phyloP scores from a whole-genome alignment of 2,329 filamentous ascomycete species.

The Epicoccum sorghinum region DNA sequence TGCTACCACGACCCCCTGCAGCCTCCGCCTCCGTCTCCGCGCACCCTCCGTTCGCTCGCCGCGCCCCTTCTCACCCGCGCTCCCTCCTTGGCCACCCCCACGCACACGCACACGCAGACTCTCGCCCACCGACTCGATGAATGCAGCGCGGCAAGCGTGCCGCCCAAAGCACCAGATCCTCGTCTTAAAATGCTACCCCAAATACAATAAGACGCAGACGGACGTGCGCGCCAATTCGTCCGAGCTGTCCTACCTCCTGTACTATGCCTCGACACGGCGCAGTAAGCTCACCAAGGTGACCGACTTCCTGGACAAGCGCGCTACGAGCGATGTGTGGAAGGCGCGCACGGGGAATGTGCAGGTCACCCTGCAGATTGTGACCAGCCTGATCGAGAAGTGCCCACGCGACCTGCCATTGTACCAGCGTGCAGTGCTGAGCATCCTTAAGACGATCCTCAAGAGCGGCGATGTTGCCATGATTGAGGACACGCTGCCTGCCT shows the following conservation, averaged over 20 bases:
- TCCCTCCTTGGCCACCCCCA: not conserved
- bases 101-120: not conserved
- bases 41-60: slow-evolving; percentile 6
- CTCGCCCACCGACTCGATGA: slow-evolving; percentile 49
- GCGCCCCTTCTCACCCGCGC: not conserved
- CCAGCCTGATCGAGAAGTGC: slow-evolving; percentile 89
- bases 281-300: slow-evolving; percentile 97
- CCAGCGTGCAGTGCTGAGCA: slow-evolving; percentile 80
- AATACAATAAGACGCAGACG: slow-evolving; percentile 81
- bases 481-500: slow-evolving; percentile 85
- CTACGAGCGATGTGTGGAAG: slow-evolving; percentile 87
- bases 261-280: slow-evolving; percentile 92
- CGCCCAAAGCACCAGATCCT: slow-evolving; percentile 97
- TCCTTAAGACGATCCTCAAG: slow-evolving; percentile 80
- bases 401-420: slow-evolving; percentile 90
- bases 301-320: slow-evolving; percentile 92
- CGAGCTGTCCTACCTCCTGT: slow-evolving; percentile 94
- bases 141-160: slow-evolving; percentile 65
- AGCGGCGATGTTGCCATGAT: slow-evolving; percentile 92
- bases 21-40: not conserved
- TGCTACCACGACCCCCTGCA: not conserved
- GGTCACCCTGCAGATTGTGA: slow-evolving; percentile 91
- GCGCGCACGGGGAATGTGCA: slow-evolving; percentile 89
- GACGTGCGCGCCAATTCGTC: slow-evolving; percentile 96
- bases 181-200: slow-evolving; percentile 94